These are phyloP conservation scores for Plasmopara muralis DNA, from an alignment of 352 stramenopile genomes.

Conservation along the genomic window DNA sequence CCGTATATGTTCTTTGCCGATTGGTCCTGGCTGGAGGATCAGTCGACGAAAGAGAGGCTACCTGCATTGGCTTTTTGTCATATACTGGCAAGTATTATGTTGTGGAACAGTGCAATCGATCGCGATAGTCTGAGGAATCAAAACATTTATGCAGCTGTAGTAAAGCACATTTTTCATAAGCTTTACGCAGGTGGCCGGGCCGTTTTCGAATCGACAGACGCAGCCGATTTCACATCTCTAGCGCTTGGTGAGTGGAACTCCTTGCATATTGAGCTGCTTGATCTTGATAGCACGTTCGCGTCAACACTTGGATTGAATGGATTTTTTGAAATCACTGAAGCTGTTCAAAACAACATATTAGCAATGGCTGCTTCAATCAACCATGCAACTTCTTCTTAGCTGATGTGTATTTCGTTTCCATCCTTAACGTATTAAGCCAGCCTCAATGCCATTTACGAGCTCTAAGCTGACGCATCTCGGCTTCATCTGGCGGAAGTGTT, in stretches of 20 bases:
- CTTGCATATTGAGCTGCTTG: slow-evolving; percentile 20
- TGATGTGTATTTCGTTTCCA: too few species aligned
- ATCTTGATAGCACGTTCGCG: slow-evolving; percentile 28
- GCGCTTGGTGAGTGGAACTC: slow-evolving; percentile 18
- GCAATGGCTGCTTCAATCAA: slow-evolving; percentile 1
- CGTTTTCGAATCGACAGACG: slow-evolving; percentile 4
- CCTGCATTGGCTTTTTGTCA: slow-evolving; percentile 46
- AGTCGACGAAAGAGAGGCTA: slow-evolving; percentile 29
- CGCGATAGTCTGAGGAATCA: slow-evolving; percentile 18
- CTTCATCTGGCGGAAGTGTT: too few species aligned
- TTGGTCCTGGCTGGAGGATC: slow-evolving; percentile 64
- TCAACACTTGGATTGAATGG: slow-evolving; percentile 22
- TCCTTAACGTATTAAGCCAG: too few species aligned
- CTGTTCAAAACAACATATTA: slow-evolving; percentile 26
- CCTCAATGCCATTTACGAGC: too few species aligned
- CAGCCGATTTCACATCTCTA: slow-evolving; percentile 7
- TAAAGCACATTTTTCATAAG: slow-evolving; percentile 21
- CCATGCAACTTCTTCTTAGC: too few species aligned
- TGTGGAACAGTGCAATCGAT: slow-evolving; percentile 39
- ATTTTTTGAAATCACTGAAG: slow-evolving; percentile 32
- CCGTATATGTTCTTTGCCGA: slow-evolving; percentile 54
- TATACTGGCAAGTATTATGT: slow-evolving; percentile 37
- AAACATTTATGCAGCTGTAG: slow-evolving; percentile 20
- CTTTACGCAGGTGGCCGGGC: slow-evolving; percentile 16
- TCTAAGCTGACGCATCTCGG: too few species aligned